A percentile compares a stretch with the other conserved stretches of the same genome.
phyloP scores from a whole-genome alignment of 176 grass and related monocot species.

The Juncus inflexus region DNA sequence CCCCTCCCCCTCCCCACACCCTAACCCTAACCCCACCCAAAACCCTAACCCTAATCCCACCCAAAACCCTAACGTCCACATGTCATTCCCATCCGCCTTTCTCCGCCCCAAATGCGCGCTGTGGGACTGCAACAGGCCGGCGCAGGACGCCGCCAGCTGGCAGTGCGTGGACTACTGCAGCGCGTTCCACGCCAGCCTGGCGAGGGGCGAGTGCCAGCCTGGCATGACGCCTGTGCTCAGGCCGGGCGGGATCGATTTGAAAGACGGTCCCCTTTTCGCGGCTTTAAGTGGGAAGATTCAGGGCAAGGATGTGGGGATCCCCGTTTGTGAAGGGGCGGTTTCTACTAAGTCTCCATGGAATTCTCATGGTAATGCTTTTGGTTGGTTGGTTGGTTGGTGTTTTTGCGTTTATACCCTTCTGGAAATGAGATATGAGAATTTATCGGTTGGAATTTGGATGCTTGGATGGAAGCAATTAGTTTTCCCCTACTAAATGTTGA shows the following conservation, averaged over 20 bases:
- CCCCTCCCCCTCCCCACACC: slow-evolving; percentile 36
- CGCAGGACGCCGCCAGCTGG: slow-evolving; percentile 37
- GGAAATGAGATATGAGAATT: too few species aligned
- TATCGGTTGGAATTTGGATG: neutral
- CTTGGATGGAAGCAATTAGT: neutral
- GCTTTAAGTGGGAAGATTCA: slow-evolving; percentile 76
- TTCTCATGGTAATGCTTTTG: slow-evolving; percentile 50
- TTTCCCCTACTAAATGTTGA: neutral
- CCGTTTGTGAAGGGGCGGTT: slow-evolving; percentile 91
- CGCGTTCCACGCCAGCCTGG: slow-evolving; percentile 65
- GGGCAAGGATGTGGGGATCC: slow-evolving; percentile 82
- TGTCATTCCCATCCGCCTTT: slow-evolving; percentile 78
- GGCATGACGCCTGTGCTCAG: slow-evolving; percentile 77
- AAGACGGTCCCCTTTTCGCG: slow-evolving; percentile 81
- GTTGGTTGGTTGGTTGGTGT: neutral
- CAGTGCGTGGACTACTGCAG: slow-evolving; percentile 68
- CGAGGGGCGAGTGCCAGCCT: slow-evolving; percentile 73
- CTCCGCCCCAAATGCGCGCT: slow-evolving; percentile 80
- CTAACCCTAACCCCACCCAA: slow-evolving; percentile 40
- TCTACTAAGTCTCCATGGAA: slow-evolving; percentile 96
- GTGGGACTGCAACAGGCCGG: slow-evolving; percentile 78
- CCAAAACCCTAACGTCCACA: slow-evolving; percentile 34
- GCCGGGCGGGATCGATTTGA: slow-evolving; percentile 81
- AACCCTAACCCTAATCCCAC: slow-evolving; percentile 37
- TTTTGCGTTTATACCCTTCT: too few species aligned